phyloP scores from a whole-genome alignment of 2,329 filamentous ascomycete species.

The Colletotrichum sp. region DNA sequence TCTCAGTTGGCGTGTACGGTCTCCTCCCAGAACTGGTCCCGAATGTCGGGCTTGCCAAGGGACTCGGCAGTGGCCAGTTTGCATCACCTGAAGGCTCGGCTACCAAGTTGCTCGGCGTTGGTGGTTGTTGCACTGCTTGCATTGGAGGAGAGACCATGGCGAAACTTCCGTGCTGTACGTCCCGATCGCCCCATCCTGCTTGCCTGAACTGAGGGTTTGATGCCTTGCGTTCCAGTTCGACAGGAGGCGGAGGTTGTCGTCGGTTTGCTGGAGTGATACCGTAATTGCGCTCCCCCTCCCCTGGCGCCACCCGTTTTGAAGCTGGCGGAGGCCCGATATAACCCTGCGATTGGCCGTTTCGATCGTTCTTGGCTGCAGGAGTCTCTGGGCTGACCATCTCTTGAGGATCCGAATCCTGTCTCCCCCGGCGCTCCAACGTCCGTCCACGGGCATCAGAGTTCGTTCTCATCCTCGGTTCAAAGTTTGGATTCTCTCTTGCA shows the following conservation, averaged over 20 bases:
- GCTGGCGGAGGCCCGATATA: slow-evolving; percentile 10
- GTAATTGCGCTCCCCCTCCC: slow-evolving; percentile 17
- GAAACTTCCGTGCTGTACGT: slow-evolving; percentile 7
- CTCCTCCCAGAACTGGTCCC: background rate
- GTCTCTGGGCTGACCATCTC: background rate
- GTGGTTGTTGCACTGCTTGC: background rate
- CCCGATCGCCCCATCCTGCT: slow-evolving; percentile 1
- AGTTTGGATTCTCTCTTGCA: background rate
- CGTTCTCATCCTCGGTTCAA: background rate
- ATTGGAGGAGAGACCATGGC: slow-evolving; percentile 10
- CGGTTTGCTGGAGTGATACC: slow-evolving; percentile 20
- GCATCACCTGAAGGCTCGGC: background rate
- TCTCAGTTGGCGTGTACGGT: slow-evolving; percentile 9
- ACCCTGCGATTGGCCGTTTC: background rate
- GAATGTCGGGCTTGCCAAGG: slow-evolving; percentile 17
- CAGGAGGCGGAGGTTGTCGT: slow-evolving; percentile 13
- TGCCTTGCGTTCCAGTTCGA: slow-evolving; percentile 13
- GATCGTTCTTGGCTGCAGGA: background rate
- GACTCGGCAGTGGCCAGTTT: slow-evolving; percentile 18
- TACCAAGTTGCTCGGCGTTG: background rate
- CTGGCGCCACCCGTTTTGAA: background rate
- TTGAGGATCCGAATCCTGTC: background rate
- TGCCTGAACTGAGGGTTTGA: slow-evolving; percentile 1
- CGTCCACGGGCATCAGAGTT: background rate
- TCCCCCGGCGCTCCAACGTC: background rate